These are phyloP conservation scores for Anisodus tanguticus DNA, from an alignment of 257 asterid genomes.

Conservation along the genomic window DNA sequence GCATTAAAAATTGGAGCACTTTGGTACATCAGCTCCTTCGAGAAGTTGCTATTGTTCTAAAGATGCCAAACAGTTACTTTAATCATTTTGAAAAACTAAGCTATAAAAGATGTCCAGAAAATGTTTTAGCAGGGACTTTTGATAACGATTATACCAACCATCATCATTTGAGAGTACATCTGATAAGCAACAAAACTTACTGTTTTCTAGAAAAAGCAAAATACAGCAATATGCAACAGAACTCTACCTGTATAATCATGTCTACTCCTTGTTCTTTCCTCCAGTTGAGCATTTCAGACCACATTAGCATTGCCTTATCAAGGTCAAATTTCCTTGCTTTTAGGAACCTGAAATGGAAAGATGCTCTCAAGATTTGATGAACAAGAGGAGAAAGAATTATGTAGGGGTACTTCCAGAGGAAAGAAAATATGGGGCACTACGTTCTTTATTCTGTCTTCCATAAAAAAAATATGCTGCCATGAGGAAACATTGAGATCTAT, in stretches of 20 bases:
- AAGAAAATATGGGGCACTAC: not conserved
- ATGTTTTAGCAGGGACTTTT: slow-evolving; percentile 13
- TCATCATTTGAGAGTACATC: not conserved
- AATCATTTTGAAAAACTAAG: slow-evolving; percentile 1
- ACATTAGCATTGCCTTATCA: slow-evolving; percentile 86
- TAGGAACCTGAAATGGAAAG: slow-evolving; percentile 66
- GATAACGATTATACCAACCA: not conserved
- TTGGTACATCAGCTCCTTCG: not conserved
- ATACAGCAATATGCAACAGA: slow-evolving; percentile 10
- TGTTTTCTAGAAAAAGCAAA: slow-evolving; percentile 18
- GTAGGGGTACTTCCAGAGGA: slow-evolving; percentile 15
- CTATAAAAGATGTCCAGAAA: not conserved
- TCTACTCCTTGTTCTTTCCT: slow-evolving; percentile 88
- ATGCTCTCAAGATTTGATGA: slow-evolving; percentile 5
- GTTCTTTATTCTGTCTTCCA: not conserved
- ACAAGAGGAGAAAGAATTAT: not conserved
- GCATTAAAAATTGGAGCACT: not conserved
- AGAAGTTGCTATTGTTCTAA: not conserved
- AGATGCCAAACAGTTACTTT: slow-evolving; percentile 14
- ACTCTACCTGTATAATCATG: slow-evolving; percentile 74
- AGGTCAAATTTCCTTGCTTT: slow-evolving; percentile 97
- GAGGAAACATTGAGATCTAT: not conserved
- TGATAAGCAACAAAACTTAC: not conserved
- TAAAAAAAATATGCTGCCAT: slow-evolving; percentile 6
- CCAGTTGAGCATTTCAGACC: slow-evolving; percentile 98